These are phyloP conservation scores for Beauveria medogensis DNA, from an alignment of 2,329 filamentous ascomycete species.

Conservation along the genomic window DNA sequence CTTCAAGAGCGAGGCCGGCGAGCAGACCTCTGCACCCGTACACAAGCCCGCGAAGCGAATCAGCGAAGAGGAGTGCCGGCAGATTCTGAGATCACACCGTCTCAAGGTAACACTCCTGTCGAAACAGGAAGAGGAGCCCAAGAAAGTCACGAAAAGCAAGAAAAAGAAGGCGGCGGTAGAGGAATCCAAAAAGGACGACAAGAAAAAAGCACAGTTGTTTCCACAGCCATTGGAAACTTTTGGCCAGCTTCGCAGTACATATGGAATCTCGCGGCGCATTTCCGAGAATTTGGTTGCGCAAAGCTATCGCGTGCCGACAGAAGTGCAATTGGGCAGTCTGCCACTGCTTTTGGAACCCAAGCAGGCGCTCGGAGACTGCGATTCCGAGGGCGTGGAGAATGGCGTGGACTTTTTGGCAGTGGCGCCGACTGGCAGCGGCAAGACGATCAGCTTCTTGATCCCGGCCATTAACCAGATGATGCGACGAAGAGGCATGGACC, in stretches of 20 bases:
- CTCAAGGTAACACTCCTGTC: slow-evolving; percentile 77
- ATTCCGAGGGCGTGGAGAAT: slow-evolving; percentile 22
- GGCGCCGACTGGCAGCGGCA: slow-evolving; percentile 92
- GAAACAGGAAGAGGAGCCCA: slow-evolving; percentile 31
- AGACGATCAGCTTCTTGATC: slow-evolving; percentile 88
- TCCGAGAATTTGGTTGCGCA: slow-evolving; percentile 75
- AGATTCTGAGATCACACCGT: slow-evolving; percentile 69
- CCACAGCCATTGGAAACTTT: slow-evolving; percentile 78
- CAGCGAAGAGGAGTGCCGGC: slow-evolving; percentile 63
- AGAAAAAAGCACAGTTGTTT: slow-evolving; percentile 56
- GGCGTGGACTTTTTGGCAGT: slow-evolving; percentile 73
- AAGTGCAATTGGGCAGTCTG: slow-evolving; percentile 83
- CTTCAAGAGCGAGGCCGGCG: slow-evolving; percentile 14
- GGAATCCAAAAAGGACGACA: slow-evolving; percentile 42
- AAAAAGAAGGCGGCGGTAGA: slow-evolving; percentile 37
- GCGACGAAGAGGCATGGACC: slow-evolving; percentile 41
- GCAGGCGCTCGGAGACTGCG: slow-evolving; percentile 35
- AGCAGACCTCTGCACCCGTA: slow-evolving; percentile 21
- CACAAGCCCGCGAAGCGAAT: slow-evolving; percentile 30
- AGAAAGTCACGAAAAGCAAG: slow-evolving; percentile 46
- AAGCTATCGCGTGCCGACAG: slow-evolving; percentile 80
- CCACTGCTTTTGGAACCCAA: slow-evolving; percentile 63
- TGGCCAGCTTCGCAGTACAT: slow-evolving; percentile 58
- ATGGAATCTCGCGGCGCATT: slow-evolving; percentile 65
- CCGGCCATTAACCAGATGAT: slow-evolving; percentile 74